These are phyloP conservation scores for Pseudodiploospora longispora DNA, from an alignment of 2,329 filamentous ascomycete genomes.

Conservation along the genomic window DNA sequence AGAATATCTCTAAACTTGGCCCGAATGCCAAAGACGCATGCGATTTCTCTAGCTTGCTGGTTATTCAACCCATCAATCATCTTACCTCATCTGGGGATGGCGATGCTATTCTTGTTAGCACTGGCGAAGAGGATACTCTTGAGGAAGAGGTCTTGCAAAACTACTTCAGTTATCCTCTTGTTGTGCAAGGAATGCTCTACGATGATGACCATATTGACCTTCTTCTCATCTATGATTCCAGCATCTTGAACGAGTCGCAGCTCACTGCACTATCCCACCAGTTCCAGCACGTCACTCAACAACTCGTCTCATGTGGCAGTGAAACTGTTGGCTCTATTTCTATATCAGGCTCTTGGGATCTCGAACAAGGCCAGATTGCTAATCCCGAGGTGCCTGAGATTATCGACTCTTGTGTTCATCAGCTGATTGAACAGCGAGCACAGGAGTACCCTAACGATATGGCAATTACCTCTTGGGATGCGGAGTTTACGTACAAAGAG, in stretches of 20 bases:
- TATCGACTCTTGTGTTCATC: slow-evolving; percentile 4
- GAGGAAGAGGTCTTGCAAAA: slow-evolving; percentile 1
- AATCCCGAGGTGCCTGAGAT: slow-evolving; percentile 3
- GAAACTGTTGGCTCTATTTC: slow-evolving; percentile 1
- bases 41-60: neutral
- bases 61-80: neutral
- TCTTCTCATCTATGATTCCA: neutral
- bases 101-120: neutral
- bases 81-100: neutral
- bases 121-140: neutral
- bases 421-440: slow-evolving; percentile 6
- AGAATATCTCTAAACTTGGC: neutral
- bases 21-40: neutral
- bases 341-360: slow-evolving; percentile 1
- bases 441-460: neutral
- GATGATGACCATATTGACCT: slow-evolving; percentile 1
- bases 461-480: slow-evolving; percentile 7
- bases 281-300: slow-evolving; percentile 4
- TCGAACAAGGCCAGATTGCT: slow-evolving; percentile 1
- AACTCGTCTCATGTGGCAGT: neutral
- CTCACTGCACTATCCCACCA: slow-evolving; percentile 4
- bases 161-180: slow-evolving; percentile 4
- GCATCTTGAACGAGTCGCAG: neutral
- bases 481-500: slow-evolving; percentile 30
- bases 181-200: neutral